Percentiles rank a stretch among this genome's conserved stretches.
These are phyloP conservation scores for Hyphopichia buzzinii DNA, from an alignment of 1,139 yeast species.

Conservation along the genomic window DNA sequence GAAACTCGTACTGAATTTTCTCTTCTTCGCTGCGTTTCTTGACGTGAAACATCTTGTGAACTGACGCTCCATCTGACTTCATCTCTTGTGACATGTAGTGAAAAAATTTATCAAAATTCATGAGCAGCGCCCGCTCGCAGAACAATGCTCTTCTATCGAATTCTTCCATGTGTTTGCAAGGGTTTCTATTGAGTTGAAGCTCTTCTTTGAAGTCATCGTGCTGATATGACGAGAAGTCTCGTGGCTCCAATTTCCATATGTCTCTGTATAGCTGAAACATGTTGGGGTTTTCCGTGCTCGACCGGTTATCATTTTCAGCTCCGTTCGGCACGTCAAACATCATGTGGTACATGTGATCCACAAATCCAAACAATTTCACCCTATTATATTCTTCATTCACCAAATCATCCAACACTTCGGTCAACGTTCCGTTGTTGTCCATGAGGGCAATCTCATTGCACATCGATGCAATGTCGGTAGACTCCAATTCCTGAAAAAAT, in stretches of 20 bases:
- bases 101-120: constrained; percentile 9
- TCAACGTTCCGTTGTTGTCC: constrained; percentile 6
- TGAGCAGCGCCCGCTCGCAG: constrained; percentile 6
- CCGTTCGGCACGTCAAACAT: constrained; percentile 1
- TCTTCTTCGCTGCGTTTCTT: not conserved
- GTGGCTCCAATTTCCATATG: constrained; percentile 8
- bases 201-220: not conserved
- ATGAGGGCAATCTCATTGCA: constrained; percentile 7
- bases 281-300: constrained; percentile 5
- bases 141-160: constrained; percentile 3
- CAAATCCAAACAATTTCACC: constrained; percentile 6
- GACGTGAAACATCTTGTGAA: not conserved
- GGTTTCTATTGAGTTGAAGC: not conserved
- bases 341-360: constrained; percentile 1
- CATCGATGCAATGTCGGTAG: constrained; percentile 6
- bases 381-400: constrained; percentile 4
- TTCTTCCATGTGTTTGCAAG: not conserved
- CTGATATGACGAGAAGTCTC: constrained; percentile 3
- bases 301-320: not conserved
- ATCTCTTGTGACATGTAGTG: constrained; percentile 2
- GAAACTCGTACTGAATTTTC: not conserved
- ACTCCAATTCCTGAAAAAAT: constrained; percentile 8
- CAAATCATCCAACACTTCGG: constrained; percentile 8
- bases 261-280: constrained; percentile 6
- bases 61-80: not conserved